Conservation (phyloP, 2,329 filamentous ascomycete genomes). For the Colletotrichum destructivum region DNA sequence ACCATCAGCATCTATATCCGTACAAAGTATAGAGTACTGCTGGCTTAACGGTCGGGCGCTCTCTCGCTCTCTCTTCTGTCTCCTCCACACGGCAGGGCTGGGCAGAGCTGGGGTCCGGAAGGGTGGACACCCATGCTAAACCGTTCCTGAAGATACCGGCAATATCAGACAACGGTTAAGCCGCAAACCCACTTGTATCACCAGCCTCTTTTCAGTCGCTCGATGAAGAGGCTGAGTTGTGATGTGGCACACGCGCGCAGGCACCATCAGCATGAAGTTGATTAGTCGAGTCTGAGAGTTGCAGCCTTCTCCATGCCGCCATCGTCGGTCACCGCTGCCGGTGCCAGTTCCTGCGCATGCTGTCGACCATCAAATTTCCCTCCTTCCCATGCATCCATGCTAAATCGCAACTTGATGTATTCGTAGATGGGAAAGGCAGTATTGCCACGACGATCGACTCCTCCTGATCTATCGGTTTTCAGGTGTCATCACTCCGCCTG, state of each 20-base stretch:
- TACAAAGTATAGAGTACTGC: background rate
- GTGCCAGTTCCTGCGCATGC: constrained; percentile 35
- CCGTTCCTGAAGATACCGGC: constrained; percentile 40
- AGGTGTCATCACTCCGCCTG: constrained; percentile 12
- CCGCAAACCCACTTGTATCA: constrained; percentile 35
- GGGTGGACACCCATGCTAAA: constrained; percentile 30
- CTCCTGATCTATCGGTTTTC: constrained; percentile 11
- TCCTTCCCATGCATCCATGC: constrained; percentile 34
- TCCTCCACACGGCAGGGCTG: constrained; percentile 8
- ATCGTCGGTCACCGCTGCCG: constrained; percentile 25
- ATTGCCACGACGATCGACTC: constrained; percentile 11
- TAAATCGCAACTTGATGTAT: background rate
- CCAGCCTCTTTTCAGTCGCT: constrained; percentile 16
- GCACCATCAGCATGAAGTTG: constrained; percentile 39
- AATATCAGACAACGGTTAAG: constrained; percentile 37
- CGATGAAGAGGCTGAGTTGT: constrained; percentile 38
- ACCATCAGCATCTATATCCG: background rate
- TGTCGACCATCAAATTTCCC: constrained; percentile 31
- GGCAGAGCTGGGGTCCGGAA: constrained; percentile 9
- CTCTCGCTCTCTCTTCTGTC: background rate
- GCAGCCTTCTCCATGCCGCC: constrained; percentile 32
- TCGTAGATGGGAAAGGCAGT: constrained; percentile 7
- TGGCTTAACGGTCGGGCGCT: constrained; percentile 1
- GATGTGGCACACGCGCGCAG: constrained; percentile 33
- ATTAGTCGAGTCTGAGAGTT: constrained; percentile 34